Conservation (phyloP, 768 basidiomycete species). For the Pleurotus cornucopiae region DNA sequence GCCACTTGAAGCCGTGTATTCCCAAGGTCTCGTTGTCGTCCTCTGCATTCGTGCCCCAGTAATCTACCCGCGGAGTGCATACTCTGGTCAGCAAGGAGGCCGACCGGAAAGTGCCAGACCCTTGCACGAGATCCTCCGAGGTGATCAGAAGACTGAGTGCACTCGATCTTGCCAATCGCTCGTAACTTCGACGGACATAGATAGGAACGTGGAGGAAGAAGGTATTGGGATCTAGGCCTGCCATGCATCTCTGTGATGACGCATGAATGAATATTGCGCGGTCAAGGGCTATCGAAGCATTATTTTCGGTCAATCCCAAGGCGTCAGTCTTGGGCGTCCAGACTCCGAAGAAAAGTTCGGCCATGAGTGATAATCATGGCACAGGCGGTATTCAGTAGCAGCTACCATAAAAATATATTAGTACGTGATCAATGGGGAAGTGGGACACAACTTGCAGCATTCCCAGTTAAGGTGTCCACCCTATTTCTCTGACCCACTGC, state of each 20-base stretch:
- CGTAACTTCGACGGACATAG: slow-evolving; percentile 59
- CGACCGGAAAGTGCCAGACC: slow-evolving; percentile 69
- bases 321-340: slow-evolving; percentile 73
- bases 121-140: slow-evolving; percentile 20
- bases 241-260: slow-evolving; percentile 61
- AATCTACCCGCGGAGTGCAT: slow-evolving; percentile 66
- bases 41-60: slow-evolving; percentile 67
- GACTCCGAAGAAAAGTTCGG: slow-evolving; percentile 72
- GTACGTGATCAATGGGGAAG: background rate
- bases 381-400: slow-evolving; percentile 73
- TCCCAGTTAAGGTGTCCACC: slow-evolving; percentile 66
- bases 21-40: slow-evolving; percentile 66
- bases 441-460: slow-evolving; percentile 48
- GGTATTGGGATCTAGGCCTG: slow-evolving; percentile 64
- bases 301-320: slow-evolving; percentile 16
- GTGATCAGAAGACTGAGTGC: slow-evolving; percentile 16
- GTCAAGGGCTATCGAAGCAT: slow-evolving; percentile 43
- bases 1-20: slow-evolving; percentile 35
- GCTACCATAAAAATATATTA: slow-evolving; percentile 44
- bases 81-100: slow-evolving; percentile 70
- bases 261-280: slow-evolving; percentile 72
- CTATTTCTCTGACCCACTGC: slow-evolving; percentile 32
- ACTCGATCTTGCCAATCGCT: slow-evolving; percentile 72
- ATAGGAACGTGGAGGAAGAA: slow-evolving; percentile 77
- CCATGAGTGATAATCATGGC: slow-evolving; percentile 85